Conservation (phyloP, 1,284 basidiomycete species). For the Xerocomus minutiporus region DNA sequence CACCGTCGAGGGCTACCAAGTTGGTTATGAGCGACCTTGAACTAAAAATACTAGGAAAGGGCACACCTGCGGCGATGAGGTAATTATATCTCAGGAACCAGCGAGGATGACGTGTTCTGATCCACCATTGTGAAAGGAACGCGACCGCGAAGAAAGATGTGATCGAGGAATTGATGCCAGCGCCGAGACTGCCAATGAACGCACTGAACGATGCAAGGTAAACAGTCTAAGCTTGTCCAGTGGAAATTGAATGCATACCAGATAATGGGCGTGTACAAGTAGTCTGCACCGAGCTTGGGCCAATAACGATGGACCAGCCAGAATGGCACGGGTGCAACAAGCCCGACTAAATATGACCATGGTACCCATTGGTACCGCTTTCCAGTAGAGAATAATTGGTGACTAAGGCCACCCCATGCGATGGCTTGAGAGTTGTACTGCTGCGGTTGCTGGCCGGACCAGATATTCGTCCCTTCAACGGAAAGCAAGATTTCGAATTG, state of each 20-base stretch:
- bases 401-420: conserved; percentile 61
- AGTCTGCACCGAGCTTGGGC: conserved; percentile 39
- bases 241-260: conserved; percentile 26
- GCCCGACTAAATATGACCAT: conserved; percentile 50
- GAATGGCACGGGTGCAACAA: conserved; percentile 50
- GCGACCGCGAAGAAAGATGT: conserved; percentile 45
- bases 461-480: conserved; percentile 52
- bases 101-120: conserved; percentile 52
- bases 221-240: not conserved
- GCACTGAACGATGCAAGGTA: conserved; percentile 14
- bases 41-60: not conserved
- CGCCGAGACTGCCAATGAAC: conserved; percentile 38
- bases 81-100: conserved; percentile 54
- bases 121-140: conserved; percentile 52
- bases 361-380: conserved; percentile 59
- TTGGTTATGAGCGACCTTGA: not conserved
- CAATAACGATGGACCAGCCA: conserved; percentile 46
- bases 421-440: conserved; percentile 60
- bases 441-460: conserved; percentile 55
- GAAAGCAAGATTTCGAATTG: conserved; percentile 48
- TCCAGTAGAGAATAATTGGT: conserved; percentile 49
- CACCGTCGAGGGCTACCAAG: conserved; percentile 49
- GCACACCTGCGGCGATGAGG: conserved; percentile 39
- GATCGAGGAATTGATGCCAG: conserved; percentile 46
- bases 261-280: conserved; percentile 42